Evolutionary conservation across 1,284 basidiomycete genomes (phyloP).

Genomic region (Wolfiporia cocos): DNA sequence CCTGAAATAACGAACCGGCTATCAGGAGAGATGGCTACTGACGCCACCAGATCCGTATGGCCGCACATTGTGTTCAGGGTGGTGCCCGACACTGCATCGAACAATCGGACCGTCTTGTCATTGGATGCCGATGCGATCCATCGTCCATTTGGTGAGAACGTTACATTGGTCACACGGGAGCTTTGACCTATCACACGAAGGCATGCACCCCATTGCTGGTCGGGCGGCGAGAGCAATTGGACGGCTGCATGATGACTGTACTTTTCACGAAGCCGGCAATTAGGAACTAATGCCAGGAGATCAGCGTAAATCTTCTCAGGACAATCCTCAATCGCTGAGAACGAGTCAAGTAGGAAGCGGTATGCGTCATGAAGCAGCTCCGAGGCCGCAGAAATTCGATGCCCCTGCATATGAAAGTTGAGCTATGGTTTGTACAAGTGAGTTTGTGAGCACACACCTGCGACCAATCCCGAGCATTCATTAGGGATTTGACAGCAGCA

Average conservation of each 20-base stretch:
- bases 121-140: neutral
- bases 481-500: neutral
- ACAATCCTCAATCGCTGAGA: neutral
- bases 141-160: neutral
- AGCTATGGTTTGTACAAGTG: too few relatives aligned
- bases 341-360: constrained; percentile 7
- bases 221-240: neutral
- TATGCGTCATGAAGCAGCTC: constrained; percentile 1
- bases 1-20: neutral
- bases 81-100: neutral
- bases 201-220: neutral
- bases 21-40: neutral
- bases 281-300: neutral
- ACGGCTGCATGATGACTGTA: too few relatives aligned
- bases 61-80: neutral
- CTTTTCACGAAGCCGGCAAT: neutral
- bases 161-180: neutral
- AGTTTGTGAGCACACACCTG: neutral
- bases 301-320: constrained; percentile 4
- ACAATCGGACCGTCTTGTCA: neutral
- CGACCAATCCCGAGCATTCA: neutral
- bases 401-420: too few relatives aligned
- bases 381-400: too few relatives aligned
- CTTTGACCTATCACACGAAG: neutral
- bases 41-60: neutral